Evolutionary conservation across 139 green algal genomes (phyloP), one percentile per base, ranked within the genome.

Genomic region (Edaphochlamys debaryana): DNA sequence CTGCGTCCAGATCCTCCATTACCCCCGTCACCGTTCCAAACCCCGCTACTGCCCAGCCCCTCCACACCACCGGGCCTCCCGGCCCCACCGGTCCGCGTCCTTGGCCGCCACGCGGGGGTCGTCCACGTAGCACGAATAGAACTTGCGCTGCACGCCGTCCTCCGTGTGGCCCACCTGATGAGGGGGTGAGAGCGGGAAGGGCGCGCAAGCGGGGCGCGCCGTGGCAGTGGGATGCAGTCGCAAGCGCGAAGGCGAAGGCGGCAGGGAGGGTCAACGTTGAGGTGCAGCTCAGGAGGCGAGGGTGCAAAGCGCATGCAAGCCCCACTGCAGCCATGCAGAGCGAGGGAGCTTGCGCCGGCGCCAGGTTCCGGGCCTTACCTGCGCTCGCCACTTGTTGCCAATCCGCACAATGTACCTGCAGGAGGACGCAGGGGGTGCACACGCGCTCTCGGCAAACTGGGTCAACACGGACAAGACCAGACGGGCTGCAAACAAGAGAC

Each of bases 71-170:
- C 52, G 13, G 13, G 17, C 17, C 13, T 27, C 52, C 52, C 52
- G 3, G 48, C 2, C 64, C 1, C 29, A 79, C 81, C 64, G 76
- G 71, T 87, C 81, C 3, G 81, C 81, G n/a, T 87, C 81, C 58
- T 74, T 80, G 62, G 81, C 81, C 34, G 81, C 81, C 41, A 71
- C 54, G 32, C 72, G 29, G 6, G 81, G 81, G 72, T 79, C 72
- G 17, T 73, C 72, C 42, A 87, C 81, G 27, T 87, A 87, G 34
- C 58, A 62, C 4, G 58, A 76, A 71, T 87, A 87, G 63, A 82
- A 87, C 71, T 87, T 87, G 60, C 81, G 81, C 71, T 87, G 81
- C 54, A 87, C 81, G 45, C 81, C 81, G 63, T 74, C 72, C 71
- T 87, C 81, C 42, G 72, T 87, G 81, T 87, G 58, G 0, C 81